A percentile compares a stretch with the other conserved stretches of the same genome.
Evolutionary conservation across 2,329 filamentous ascomycete genomes (phyloP).

Genomic region (Ascocoryne sarcoides): DNA sequence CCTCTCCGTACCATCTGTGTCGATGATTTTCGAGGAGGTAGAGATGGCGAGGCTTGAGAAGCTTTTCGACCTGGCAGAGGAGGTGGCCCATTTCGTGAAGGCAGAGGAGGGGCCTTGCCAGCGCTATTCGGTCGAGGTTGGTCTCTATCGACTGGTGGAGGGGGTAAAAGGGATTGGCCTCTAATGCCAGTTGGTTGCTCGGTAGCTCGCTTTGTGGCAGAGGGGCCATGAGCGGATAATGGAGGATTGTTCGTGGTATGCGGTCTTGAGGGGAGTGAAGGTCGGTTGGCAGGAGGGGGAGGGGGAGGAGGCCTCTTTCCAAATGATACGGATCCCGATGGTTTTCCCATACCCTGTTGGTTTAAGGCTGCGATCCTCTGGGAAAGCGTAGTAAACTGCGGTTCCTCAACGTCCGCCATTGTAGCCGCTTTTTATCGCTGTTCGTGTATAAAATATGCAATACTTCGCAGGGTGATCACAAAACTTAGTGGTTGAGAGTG

Average conservation of each 20-base stretch:
- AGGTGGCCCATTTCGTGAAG: slow-evolving; percentile 19
- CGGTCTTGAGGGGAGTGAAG: slow-evolving; percentile 30
- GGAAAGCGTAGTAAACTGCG: slow-evolving; percentile 50
- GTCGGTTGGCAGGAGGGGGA: slow-evolving; percentile 34
- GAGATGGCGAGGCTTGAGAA: slow-evolving; percentile 35
- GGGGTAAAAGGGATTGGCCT: slow-evolving; percentile 19
- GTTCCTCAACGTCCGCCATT: slow-evolving; percentile 56
- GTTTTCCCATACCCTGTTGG: slow-evolving; percentile 22
- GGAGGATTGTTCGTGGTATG: slow-evolving; percentile 32
- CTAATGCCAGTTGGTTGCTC: slow-evolving; percentile 21
- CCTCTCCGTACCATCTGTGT: slow-evolving; percentile 36
- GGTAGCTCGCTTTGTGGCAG: slow-evolving; percentile 17
- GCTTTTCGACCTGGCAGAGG: slow-evolving; percentile 26
- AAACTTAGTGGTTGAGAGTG: no score
- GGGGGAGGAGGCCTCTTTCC: slow-evolving; percentile 50
- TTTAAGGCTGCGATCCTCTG: slow-evolving; percentile 58
- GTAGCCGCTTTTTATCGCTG: no score
- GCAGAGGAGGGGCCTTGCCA: slow-evolving; percentile 18
- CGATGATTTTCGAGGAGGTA: slow-evolving; percentile 43
- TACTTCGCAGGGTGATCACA: no score
- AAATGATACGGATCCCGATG: slow-evolving; percentile 11
- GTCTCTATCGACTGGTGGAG: slow-evolving; percentile 23
- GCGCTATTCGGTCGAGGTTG: slow-evolving; percentile 9
- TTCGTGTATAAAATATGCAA: no score
- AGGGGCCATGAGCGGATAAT: slow-evolving; percentile 23